Evolutionary conservation across 257 asterid species (phyloP).

Genomic region (Solanum appendiculatum): DNA sequence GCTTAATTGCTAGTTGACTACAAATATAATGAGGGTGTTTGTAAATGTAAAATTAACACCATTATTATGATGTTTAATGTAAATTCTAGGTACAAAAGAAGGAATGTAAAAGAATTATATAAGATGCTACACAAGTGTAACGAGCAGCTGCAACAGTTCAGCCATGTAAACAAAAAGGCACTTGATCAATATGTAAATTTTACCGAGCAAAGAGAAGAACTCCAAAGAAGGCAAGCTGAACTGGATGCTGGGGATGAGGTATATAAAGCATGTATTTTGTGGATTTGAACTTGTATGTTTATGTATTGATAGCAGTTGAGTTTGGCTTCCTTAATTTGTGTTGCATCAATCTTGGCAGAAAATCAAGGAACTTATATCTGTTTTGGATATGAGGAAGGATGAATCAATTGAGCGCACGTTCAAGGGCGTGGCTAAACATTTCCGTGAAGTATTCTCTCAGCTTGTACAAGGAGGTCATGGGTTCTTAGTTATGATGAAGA

Average conservation of each 20-base stretch:
- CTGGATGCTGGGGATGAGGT: constrained; percentile 97
- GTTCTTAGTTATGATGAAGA: constrained; percentile 86
- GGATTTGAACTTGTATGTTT: neutral
- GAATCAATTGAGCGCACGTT: constrained; percentile 98
- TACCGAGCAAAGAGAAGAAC: constrained; percentile 94
- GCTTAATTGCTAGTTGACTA: neutral
- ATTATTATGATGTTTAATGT: neutral
- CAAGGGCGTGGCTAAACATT: constrained; percentile 96
- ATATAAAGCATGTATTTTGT: constrained; percentile 6
- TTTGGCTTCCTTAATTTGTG: constrained; percentile 7
- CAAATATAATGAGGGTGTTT: neutral
- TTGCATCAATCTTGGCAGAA: constrained; percentile 42
- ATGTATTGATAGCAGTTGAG: neutral
- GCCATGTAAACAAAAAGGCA: constrained; percentile 98
- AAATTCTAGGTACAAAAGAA: constrained; percentile 61
- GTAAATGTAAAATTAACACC: neutral
- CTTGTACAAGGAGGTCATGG: constrained; percentile 99
- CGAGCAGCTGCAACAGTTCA: constrained; percentile 86
- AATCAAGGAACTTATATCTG: constrained; percentile 90
- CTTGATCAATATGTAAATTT: constrained; percentile 95
- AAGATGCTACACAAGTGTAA: constrained; percentile 89
- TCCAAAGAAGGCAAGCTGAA: constrained; percentile 93
- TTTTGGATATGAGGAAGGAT: constrained; percentile 96
- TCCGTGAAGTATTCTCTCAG: constrained; percentile 93
- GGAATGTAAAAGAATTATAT: constrained; percentile 63